Evolutionary conservation across 192 early-diverging fungal genomes (phyloP).

Genomic region (Coemansia biformis): DNA sequence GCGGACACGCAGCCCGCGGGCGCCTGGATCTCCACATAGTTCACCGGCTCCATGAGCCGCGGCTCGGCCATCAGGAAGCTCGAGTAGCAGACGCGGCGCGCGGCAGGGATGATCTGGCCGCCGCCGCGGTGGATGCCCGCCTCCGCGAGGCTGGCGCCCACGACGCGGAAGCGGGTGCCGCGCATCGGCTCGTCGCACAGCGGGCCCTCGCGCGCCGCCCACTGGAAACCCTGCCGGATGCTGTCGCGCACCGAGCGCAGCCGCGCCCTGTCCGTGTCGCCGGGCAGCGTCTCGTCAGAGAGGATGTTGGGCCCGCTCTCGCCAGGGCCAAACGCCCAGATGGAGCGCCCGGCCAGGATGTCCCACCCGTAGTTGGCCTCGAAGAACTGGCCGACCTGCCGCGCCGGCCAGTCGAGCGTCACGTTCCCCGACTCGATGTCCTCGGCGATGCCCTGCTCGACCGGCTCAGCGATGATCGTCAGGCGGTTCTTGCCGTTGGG

Average conservation of each 20-base stretch:
- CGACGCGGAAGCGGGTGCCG: conserved; percentile 90
- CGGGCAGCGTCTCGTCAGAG: conserved; percentile 91
- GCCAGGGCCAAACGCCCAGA: conserved; percentile 98
- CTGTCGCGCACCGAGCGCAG: conserved; percentile 76
- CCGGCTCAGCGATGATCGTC: conserved; percentile 90
- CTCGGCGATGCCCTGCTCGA: conserved; percentile 85
- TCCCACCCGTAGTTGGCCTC: conserved; percentile 90
- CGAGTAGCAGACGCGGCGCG: conserved; percentile 94
- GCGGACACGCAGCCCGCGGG: conserved; percentile 93
- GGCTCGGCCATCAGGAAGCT: conserved; percentile 93
- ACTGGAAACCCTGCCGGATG: conserved; percentile 95
- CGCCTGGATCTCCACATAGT: conserved; percentile 93
- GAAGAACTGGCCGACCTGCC: conserved; percentile 73
- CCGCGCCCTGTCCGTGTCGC: conserved; percentile 78
- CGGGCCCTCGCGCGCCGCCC: conserved; percentile 94
- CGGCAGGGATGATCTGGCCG: conserved; percentile 95
- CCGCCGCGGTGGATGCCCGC: conserved; percentile 89
- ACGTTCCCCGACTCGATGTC: conserved; percentile 84
- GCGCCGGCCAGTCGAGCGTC: conserved; percentile 64
- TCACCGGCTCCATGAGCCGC: conserved; percentile 96
- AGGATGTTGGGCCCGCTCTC: conserved; percentile 89
- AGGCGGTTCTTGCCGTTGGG: conserved; percentile 99
- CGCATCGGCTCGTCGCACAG: conserved; percentile 97
- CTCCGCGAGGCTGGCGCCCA: conserved; percentile 75
- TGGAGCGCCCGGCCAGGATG: conserved; percentile 81